These are phyloP conservation scores for Scheffersomyces lignicola DNA, from an alignment of 1,139 yeast species.

Conservation along the genomic window DNA sequence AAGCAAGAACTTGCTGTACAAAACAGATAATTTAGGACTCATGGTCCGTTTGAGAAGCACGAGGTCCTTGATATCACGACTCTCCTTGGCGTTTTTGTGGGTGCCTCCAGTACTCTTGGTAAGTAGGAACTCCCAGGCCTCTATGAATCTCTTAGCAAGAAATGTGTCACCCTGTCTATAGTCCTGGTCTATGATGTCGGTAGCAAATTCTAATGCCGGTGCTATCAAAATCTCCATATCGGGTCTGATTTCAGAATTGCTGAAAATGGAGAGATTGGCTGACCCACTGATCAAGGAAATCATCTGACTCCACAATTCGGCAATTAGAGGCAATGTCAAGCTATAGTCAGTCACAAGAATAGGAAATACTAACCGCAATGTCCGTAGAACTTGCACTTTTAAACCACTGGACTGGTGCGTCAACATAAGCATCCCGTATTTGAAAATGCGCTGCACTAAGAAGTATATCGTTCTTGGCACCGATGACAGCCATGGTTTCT, in stretches of 20 bases:
- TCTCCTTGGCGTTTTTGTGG: not conserved
- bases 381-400: conserved; percentile 54
- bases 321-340: conserved; percentile 64
- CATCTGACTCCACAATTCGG: conserved; percentile 64
- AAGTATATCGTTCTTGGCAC: conserved; percentile 60
- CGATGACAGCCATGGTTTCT: conserved; percentile 58
- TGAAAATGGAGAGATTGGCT: conserved; percentile 14
- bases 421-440: conserved; percentile 68
- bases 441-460: conserved; percentile 59
- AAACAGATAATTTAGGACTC: conserved; percentile 8
- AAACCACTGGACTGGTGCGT: conserved; percentile 66
- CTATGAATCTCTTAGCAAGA: conserved; percentile 35
- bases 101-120: conserved; percentile 5
- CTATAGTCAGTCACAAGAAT: conserved; percentile 61
- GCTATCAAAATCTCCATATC: conserved; percentile 14
- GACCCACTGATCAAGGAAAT: conserved; percentile 19
- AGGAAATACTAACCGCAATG: conserved; percentile 54
- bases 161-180: conserved; percentile 26
- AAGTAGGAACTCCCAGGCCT: conserved; percentile 33
- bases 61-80: not conserved
- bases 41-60: conserved; percentile 1
- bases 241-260: conserved; percentile 3
- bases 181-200: conserved; percentile 31
- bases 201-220: conserved; percentile 25
- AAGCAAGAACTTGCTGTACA: conserved; percentile 24